These are phyloP conservation scores for Pichia ethanolica DNA, from an alignment of 805 yeast genomes.

Conservation along the genomic window DNA sequence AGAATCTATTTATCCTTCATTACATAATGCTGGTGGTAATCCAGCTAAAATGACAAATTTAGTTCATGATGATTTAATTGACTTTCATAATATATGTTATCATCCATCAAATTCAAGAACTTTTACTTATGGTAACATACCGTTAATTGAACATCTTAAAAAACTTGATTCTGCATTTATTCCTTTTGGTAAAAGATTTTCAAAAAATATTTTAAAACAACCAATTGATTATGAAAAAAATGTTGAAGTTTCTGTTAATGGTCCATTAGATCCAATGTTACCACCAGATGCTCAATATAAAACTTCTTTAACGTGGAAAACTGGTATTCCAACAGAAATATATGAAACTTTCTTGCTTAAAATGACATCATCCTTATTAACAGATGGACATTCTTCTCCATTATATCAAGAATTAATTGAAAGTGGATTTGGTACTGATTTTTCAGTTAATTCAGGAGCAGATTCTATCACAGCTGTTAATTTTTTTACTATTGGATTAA, in stretches of 20 bases:
- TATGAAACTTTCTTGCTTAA: slow-evolving; percentile 69
- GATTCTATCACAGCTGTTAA: slow-evolving; percentile 74
- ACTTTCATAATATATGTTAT: slow-evolving; percentile 68
- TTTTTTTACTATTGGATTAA: slow-evolving; percentile 78
- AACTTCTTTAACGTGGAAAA: slow-evolving; percentile 81
- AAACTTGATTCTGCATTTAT: slow-evolving; percentile 45
- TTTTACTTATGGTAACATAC: slow-evolving; percentile 79
- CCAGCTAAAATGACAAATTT: slow-evolving; percentile 73
- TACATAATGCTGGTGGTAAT: slow-evolving; percentile 92
- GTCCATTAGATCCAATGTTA: slow-evolving; percentile 78
- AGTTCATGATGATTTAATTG: slow-evolving; percentile 64
- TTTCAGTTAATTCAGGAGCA: slow-evolving; percentile 78
- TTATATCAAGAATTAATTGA: slow-evolving; percentile 84
- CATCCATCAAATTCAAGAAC: slow-evolving; percentile 88
- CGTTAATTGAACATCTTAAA: slow-evolving; percentile 52
- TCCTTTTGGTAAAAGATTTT: slow-evolving; percentile 44
- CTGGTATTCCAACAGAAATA: slow-evolving; percentile 63
- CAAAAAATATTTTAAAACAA: slow-evolving; percentile 26
- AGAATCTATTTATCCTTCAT: slow-evolving; percentile 73
- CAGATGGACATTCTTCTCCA: slow-evolving; percentile 91
- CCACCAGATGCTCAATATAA: slow-evolving; percentile 66
- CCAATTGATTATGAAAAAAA: slow-evolving; percentile 41
- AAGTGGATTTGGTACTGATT: slow-evolving; percentile 77
- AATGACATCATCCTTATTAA: slow-evolving; percentile 59
- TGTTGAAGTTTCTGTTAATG: slow-evolving; percentile 37